phyloP scores from a whole-genome alignment of 257 asterid genomes.

The Forsythia suspensa region DNA sequence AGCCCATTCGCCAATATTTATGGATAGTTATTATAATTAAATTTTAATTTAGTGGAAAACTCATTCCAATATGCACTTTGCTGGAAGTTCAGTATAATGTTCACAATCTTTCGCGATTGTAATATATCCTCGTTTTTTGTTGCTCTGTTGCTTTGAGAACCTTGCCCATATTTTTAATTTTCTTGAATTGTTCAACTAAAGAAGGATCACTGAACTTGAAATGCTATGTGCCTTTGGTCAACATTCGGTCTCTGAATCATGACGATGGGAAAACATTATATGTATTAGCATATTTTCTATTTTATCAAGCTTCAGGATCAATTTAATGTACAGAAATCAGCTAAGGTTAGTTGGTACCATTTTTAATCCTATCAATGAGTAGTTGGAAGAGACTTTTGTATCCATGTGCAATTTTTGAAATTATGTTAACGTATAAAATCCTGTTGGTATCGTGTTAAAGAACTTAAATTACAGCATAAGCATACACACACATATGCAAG shows the following conservation, averaged over 20 bases:
- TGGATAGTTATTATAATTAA: neutral
- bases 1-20: neutral
- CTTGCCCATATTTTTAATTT: neutral
- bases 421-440: neutral
- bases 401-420: neutral
- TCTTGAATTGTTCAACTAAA: neutral
- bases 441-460: neutral
- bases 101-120: neutral
- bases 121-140: neutral
- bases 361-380: neutral
- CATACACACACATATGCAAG: neutral
- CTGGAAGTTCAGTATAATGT: neutral
- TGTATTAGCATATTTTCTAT: neutral
- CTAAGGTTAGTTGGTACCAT: neutral
- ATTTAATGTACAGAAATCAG: neutral
- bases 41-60: no score
- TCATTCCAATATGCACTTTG: neutral
- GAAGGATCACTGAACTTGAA: neutral
- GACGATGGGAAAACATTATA: neutral
- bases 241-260: neutral
- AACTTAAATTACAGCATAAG: neutral
- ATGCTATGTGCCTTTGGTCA: neutral
- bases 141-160: neutral
- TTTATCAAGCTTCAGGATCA: neutral
- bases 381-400: neutral